Base-by-base conservation (phyloP, 805 yeast genomes). In the Lipomyces starkeyi region DNA sequence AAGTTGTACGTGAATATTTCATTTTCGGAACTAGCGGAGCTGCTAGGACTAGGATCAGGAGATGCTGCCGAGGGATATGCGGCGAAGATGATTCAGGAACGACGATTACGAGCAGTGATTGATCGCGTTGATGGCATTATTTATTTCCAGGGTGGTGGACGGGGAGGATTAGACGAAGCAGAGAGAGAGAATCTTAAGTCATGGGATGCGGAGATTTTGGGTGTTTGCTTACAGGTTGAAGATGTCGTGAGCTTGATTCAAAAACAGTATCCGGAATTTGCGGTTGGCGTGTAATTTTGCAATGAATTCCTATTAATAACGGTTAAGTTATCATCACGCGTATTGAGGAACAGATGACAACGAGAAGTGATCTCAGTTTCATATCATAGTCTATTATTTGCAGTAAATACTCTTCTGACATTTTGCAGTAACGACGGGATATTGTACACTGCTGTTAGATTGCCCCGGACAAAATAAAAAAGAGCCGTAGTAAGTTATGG, bases 51-150 rank as follows among this genome's bases (percentile, higher is more conserved):
- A 25, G n/a, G 43, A 5, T 70, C 71, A 13, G 62, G 58, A 5
- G 68, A 40, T n/a, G 63, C 65, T 43, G 75, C 77, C 4, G 79
- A 77, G 59, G 70, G 67, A 2, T 75, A 69, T 61, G 73, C 76
- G 3, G 76, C 76, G 47, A 70, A 71, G n/a, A 77, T 77, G 78
- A 74, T 77, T 29, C 65, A 66, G 13, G 78, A 76, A 61, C 71
- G 74, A 47, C 63, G 79, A 17, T 65, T 77, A 35, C 66, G 68
- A 5, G 80, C 77, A 5, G 68, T 67, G 13, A 76, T 77, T 40
- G 80, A 77, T 63, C 79, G 78, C 66, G 71, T 73, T 22, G 74
- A 71, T 17, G 71, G 74, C 5, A 55, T 71, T 52, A 69, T 76
- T 22, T 72, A 68, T 52, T 74, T 74, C 64, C 56, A 53, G 14